Evolutionary conservation across 129 eudicot species (phyloP), one percentile per base, ranked within the genome.

Genomic region (Cynara cardunculus): DNA sequence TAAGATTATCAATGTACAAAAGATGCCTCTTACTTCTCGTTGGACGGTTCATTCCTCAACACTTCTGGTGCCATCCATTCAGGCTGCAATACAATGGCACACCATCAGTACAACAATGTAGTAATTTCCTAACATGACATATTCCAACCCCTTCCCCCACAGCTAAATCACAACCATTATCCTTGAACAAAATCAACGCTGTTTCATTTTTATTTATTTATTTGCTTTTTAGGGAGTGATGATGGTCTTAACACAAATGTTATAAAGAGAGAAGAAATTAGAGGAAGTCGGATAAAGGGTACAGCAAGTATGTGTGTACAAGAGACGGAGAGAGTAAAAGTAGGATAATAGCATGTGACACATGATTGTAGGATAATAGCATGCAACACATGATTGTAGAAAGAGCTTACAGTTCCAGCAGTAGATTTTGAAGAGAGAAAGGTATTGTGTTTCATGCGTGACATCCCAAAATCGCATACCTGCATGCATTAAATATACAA

Each of bases 31-130:
- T 85, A 94, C 98, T 94, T 94, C 85, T 94, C 98, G 79, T 92
- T 92, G 84, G 94, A 90, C 8, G 90, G 95, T 84, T 94, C 98
- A 71, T 94, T 92, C 84, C 98, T 92, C 44, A 94, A 81, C 66
- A 94, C 97, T 86, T 94, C 97, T 9, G 98, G 98, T 32, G 98
- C 98, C 98, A 94, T 94, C 98, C 98, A 94, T 75, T 94, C 98
- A 78, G 98, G 94, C 98, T 94, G 96, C 94, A 90, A n/a, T 82
- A 69, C 64, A 53, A 81, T n/a, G 53, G 39, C 34, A 77, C 13
- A 68, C 72, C 64, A 24, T 88, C 39, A 87, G 61, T 74, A 71
- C 69, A 59, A 31, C 19, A 4, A 24, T 61, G 66, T 25, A 80
- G 67, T 68, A 44, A 16, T 31, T 25, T 67, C 59, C 37, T 27